Base-by-base conservation (phyloP, 352 stramenopile genomes). In the Pythium phragmitis region DNA sequence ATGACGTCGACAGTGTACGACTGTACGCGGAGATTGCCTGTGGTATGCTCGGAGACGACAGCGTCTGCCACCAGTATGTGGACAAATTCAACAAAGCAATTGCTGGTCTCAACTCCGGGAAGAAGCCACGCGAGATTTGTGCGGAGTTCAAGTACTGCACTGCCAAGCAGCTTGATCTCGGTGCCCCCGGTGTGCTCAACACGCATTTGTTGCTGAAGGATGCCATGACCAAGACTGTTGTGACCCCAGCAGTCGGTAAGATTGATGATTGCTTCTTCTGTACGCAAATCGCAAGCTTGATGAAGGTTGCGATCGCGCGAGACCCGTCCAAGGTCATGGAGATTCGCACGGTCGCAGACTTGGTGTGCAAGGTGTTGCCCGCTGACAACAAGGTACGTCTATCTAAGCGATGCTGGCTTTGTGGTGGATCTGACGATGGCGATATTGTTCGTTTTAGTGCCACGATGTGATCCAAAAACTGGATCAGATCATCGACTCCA, bases 21-120 rank as follows among this genome's bases (percentile, higher is more conserved):
- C 47, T 76, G 51, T 89, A 88, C 43, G 81, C 82, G 0, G 82
- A 91, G 48, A 88, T 93, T 73, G 81, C 91, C 23, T 93, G 85
- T 48, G 75, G 80, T 63, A 80, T 89, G 60, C 72, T 93, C 2
- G 80, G 82, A 17, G 64, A 76, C 7, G 72, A 81, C 30, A 91
- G 80, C 45, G 55, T 75, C 0, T 93, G 82, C 46, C 85, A 93
- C 58, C 52, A 76, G 57, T 92, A 92, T 42, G 62, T 92, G 36
- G 78, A 85, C 47, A 68, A 92, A 53, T 55, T 93, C 14, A 81
- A 92, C 46, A 78, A 72, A 21, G 71, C 88, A 13, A 77, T 93
- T 53, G 81, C 91, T 56, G 66, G 52, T 11, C 74, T 93, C 36
- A 79, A 80, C 30, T 80, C 85, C 47, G 81, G 81, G 23, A 79